Base-by-base conservation (phyloP, 2,329 filamentous ascomycete species). In the Fusarium nurragi region DNA sequence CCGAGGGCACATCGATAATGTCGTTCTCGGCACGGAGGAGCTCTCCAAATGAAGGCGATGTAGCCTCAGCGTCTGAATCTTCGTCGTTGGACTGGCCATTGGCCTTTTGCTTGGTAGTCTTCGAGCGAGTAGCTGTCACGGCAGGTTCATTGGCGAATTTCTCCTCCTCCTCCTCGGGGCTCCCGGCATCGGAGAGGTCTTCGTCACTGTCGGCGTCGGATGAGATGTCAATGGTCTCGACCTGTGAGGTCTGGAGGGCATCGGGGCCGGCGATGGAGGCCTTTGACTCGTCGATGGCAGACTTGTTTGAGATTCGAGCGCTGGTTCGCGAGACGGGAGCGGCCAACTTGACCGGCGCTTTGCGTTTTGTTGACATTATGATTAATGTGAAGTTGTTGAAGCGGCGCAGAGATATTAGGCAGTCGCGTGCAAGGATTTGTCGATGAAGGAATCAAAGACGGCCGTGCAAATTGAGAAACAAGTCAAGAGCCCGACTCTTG, bases 41-140 rank as follows among this genome's bases (percentile, higher is more conserved):
- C 74, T 98, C 94, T 70, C 93, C 94, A 75, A 98, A 97, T 1
- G 93, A 92, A 4, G 92, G 91, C 26, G 79, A 81, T 18, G 80
- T 77, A 7, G 78, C 79, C 53, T 86, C 82, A 40, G 78, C 80
- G 56, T 85, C 83, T 30, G 80, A 81, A 28, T 74, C 75, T 6
- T 74, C 68, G 11, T 70, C 69, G n/a, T 61, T 37, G 18, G 56
- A 67, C 36, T 71, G 65, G 51, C 71, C 74, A 57, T 76, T 76
- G 62, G 63, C 37, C 36, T 61, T 56, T 32, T 63, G 37, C 30
- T 61, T 65, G 4, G 60, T 18, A n/a, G 48, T 25, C 57, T 71
- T 71, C 67, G 66, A 44, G 43, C 52, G 63, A 7, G 59, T n/a
- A 23, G 36, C 36, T 21, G 58, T 43, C 28, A 55, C 36, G 4